These are phyloP conservation scores for Podospora anserina DNA, from an alignment of 495 filamentous ascomycete species.

Conservation along the genomic window DNA sequence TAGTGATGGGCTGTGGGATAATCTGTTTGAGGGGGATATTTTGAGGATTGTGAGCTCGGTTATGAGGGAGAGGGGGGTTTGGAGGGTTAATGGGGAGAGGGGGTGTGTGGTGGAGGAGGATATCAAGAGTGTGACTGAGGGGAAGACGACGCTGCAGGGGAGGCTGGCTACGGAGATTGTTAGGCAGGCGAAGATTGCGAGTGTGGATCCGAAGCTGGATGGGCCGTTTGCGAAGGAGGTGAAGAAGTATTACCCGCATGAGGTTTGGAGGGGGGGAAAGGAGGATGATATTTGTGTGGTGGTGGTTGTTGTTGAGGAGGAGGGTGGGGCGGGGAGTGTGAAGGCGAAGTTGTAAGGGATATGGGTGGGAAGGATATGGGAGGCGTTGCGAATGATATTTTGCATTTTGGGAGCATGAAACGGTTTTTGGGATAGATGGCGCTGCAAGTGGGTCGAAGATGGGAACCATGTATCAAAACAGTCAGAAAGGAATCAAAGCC, in stretches of 20 bases:
- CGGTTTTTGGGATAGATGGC: background rate
- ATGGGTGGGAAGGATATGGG: background rate
- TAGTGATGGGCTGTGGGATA: conserved; percentile 95
- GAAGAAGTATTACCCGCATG: conserved; percentile 76
- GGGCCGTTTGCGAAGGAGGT: conserved; percentile 95
- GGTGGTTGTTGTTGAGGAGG: conserved; percentile 66
- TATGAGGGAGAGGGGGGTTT: conserved; percentile 72
- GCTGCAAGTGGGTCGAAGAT: background rate
- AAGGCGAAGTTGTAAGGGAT: conserved; percentile 39
- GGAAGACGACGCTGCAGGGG: conserved; percentile 58
- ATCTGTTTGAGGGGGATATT: conserved; percentile 85
- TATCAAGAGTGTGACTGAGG: conserved; percentile 49
- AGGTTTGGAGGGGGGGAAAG: conserved; percentile 82
- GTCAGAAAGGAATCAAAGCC: background rate
- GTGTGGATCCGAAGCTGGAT: conserved; percentile 70
- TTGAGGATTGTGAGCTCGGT: conserved; percentile 70
- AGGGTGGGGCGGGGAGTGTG: conserved; percentile 23
- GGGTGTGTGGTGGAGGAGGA: conserved; percentile 57
- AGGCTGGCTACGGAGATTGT: conserved; percentile 75
- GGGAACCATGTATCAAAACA: background rate
- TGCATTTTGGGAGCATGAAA: background rate
- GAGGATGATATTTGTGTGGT: conserved; percentile 87
- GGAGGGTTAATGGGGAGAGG: conserved; percentile 55
- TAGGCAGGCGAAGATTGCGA: conserved; percentile 77
- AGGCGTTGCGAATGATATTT: background rate